Evolutionary conservation across 1,284 basidiomycete species (phyloP), one percentile per base, ranked within the genome.

Genomic region (Moesziomyces aphidis): DNA sequence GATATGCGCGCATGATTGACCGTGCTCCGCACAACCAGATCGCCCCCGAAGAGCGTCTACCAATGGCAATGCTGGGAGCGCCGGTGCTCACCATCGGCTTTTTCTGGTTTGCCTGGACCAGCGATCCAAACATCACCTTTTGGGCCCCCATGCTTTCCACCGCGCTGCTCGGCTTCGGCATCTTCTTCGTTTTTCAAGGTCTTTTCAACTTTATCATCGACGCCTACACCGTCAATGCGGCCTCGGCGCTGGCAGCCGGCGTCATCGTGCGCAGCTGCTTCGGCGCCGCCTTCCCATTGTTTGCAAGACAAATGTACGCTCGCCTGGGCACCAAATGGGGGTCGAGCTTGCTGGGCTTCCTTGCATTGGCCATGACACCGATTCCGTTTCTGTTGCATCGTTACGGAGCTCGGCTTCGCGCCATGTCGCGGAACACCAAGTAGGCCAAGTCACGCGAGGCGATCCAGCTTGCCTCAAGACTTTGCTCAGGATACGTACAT

Each of bases 281-380:
- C 55, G 91, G 90, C 8, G 89, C 89, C 0, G 86, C 83, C 1
- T 82, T 85, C 83, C 87, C 87, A 0, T 77, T 88, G 5, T 88
- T 88, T 66, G 86, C 87, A 0, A 15, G 58, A 4, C 86, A 88
- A 66, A 88, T 89, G 88, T 89, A 86, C 81, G 64, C 85, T 10
- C 85, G 74, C 15, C 83, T 93, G 8, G 90, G 91, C 0, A 89
- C 91, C 0, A 90, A 91, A 0, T 92, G 92, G 4, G 91, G 91
- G 0, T 90, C 90, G 0, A 90, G 89, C 19, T 86, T 93, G 15
- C 83, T 93, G 13, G 92, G 90, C 0, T 91, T 91, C 4, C 80
- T 93, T 31, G 88, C 90, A 52, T 87, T 89, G 7, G 64, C 90
- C n/a, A 89, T 91, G 88, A 87, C 89, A 0, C 92, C 93, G 0